phyloP scores from a whole-genome alignment of 805 yeast species.

The Candida methanosorbosa region DNA sequence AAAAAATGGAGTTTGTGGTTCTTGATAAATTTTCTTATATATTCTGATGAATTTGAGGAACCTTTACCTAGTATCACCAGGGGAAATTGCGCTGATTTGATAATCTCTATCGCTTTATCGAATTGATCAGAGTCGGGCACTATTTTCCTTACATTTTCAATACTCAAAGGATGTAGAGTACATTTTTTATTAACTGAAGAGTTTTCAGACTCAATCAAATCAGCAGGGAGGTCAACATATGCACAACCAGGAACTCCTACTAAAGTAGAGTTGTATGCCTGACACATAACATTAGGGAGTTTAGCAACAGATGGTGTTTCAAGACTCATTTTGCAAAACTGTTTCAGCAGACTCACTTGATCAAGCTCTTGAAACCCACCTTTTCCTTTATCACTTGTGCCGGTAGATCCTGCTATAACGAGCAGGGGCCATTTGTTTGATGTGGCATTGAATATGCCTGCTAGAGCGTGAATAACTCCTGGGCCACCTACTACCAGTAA shows the following conservation, averaged over 20 bases:
- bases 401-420: conserved; percentile 56
- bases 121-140: conserved; percentile 29
- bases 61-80: conserved; percentile 62
- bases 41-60: conserved; percentile 34
- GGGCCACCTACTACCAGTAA: conserved; percentile 71
- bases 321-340: conserved; percentile 44
- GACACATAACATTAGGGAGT: conserved; percentile 31
- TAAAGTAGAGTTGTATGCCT: conserved; percentile 35
- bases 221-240: conserved; percentile 60
- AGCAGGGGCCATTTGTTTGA: conserved; percentile 59
- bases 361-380: conserved; percentile 72
- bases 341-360: conserved; percentile 42
- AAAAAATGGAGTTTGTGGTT: conserved; percentile 42
- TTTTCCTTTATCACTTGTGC: conserved; percentile 35
- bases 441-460: conserved; percentile 58
- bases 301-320: conserved; percentile 16
- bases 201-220: conserved; percentile 28
- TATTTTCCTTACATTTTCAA: conserved; percentile 18
- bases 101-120: conserved; percentile 23
- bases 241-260: conserved; percentile 53
- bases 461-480: conserved; percentile 57
- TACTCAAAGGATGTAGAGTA: background rate
- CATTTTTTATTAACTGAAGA: background rate
- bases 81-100: conserved; percentile 34
- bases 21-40: conserved; percentile 32